Evolutionary conservation across 1,284 basidiomycete genomes (phyloP), one percentile per base, ranked within the genome.

Genomic region (Melampsora americana): DNA sequence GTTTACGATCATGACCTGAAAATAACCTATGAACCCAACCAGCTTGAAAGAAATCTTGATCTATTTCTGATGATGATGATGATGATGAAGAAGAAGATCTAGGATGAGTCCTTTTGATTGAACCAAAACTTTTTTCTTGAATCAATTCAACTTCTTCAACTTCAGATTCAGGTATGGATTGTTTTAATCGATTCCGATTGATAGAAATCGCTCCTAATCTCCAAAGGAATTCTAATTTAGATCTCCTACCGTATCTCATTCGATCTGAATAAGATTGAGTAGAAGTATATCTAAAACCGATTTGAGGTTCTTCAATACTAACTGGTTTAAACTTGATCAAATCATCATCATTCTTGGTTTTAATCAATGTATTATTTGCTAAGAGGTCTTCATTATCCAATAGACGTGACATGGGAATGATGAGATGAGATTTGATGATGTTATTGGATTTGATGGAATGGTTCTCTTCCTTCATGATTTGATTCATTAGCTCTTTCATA

Each of bases 251-350:
- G 78, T 82, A 82, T 11, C 81, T 77, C 81, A 82, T 82, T 50
- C 77, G 77, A 64, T 79, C 77, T 65, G 82, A 80, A 78, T 78
- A 82, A 18, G 77, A 66, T 60, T 80, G 79, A 30, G 77, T 78
- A 32, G 81, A 80, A 64, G 81, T 81, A 77, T 79, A 81, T n/a
- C 81, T 79, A 79, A 82, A 82, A n/a, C 81, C 81, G 42, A 82
- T 65, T 64, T 82, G 81, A 2, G 81, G 81, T 71, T 82, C 81
- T 77, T 82, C 81, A 16, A 78, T 79, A 20, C 80, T 78, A 23
- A 35, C 5, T 79, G 79, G 2, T 77, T 78, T 73, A 9, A 73
- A 59, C 76, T 78, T 77, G 39, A 77, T 70, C 39, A 78, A 78
- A 30, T 59, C 66, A n/a, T 65, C 66, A 18, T 78, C 77, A 0